phyloP scores from a whole-genome alignment of 495 filamentous ascomycete genomes.

The Penicillium coprophilum region DNA sequence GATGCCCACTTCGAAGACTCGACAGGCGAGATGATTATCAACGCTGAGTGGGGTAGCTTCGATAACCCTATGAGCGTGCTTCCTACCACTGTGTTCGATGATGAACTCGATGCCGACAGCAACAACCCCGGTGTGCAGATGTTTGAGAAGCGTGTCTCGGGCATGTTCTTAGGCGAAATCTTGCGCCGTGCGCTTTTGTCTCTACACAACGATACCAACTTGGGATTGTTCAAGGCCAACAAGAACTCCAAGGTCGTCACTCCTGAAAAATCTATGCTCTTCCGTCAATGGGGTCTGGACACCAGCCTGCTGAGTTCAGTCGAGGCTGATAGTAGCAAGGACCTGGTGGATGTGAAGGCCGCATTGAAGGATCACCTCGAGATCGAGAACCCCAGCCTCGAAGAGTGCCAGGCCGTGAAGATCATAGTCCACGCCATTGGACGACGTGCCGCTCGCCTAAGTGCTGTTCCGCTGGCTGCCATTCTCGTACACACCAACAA shows the following conservation, averaged over 20 bases:
- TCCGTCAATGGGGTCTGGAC: constrained; percentile 84
- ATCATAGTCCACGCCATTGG: constrained; percentile 78
- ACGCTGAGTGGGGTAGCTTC: constrained; percentile 98
- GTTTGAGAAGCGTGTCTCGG: constrained; percentile 97
- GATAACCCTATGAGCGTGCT: constrained; percentile 88
- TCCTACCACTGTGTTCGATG: constrained; percentile 83
- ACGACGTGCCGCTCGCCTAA: constrained; percentile 82
- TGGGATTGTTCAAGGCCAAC: constrained; percentile 68
- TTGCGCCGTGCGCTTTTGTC: constrained; percentile 71
- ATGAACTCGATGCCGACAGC: constrained; percentile 70
- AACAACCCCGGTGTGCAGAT: constrained; percentile 96
- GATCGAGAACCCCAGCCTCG: constrained; percentile 64
- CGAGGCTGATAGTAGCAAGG: constrained; percentile 67
- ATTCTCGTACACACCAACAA: constrained; percentile 73
- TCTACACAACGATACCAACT: constrained; percentile 58
- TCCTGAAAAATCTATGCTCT: constrained; percentile 61
- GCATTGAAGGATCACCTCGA: constrained; percentile 73
- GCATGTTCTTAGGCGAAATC: constrained; percentile 98
- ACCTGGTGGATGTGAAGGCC: constrained; percentile 64
- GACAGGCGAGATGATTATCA: constrained; percentile 94
- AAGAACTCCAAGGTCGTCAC: constrained; percentile 71
- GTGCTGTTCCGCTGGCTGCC: constrained; percentile 81
- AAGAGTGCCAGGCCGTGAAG: constrained; percentile 83
- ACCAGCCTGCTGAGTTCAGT: constrained; percentile 81
- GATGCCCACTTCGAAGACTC: constrained; percentile 68